Percentiles rank a stretch among this genome's conserved stretches.
Evolutionary conservation across 2,329 filamentous ascomycete genomes (phyloP).

Genomic region (Diplodia scrobiculata): DNA sequence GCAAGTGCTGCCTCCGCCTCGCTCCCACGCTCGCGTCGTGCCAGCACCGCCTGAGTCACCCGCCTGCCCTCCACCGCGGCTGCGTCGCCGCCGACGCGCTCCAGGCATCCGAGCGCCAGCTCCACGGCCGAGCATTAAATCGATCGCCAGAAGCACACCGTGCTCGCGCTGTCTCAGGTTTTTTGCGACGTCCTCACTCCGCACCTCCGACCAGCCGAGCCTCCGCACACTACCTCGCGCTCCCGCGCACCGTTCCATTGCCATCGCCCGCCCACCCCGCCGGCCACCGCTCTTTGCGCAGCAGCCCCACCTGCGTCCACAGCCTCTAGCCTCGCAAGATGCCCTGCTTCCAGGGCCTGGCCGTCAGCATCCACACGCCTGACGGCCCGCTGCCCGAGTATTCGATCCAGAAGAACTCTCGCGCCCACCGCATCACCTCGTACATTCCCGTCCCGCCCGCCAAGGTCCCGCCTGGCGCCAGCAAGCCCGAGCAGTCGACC

Average conservation of each 20-base stretch:
- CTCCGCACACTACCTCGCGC: neutral
- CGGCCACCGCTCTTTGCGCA: constrained; percentile 28
- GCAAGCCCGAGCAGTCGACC: constrained; percentile 86
- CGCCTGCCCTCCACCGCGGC: constrained; percentile 10
- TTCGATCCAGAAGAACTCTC: constrained; percentile 91
- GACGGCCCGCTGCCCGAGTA: constrained; percentile 82
- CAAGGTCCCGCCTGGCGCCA: constrained; percentile 66
- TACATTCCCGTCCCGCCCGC: constrained; percentile 96
- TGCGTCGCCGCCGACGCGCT: constrained; percentile 14
- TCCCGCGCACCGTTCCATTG: neutral
- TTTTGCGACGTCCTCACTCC: constrained; percentile 16
- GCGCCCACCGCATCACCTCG: constrained; percentile 87
- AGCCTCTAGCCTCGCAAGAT: constrained; percentile 48
- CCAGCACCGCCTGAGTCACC: constrained; percentile 4
- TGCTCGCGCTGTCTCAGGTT: constrained; percentile 20
- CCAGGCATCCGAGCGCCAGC: constrained; percentile 26
- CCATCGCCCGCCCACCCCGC: constrained; percentile 7
- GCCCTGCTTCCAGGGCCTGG: constrained; percentile 99
- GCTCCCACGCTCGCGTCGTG: constrained; percentile 9
- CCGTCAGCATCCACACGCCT: constrained; percentile 90
- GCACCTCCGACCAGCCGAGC: neutral
- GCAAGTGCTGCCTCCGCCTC: neutral
- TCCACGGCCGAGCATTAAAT: constrained; percentile 24
- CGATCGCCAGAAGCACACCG: constrained; percentile 25
- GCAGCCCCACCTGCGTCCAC: constrained; percentile 21